Evolutionary conservation across 352 stramenopile genomes (phyloP).

Genomic region (Phytophthora constricta): DNA sequence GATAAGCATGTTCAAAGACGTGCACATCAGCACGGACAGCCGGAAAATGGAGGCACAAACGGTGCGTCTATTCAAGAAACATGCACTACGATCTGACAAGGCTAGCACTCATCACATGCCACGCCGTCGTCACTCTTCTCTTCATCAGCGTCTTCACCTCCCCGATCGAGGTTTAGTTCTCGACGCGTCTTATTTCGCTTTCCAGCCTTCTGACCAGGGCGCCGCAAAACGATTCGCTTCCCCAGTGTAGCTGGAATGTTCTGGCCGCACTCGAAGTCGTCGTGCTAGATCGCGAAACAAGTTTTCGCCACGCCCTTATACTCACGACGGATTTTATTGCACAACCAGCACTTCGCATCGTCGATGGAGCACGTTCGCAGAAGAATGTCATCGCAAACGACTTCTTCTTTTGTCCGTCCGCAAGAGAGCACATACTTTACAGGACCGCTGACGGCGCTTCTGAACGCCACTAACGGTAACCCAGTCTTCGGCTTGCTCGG

Average conservation of each 20-base stretch:
- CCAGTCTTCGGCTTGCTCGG: not conserved
- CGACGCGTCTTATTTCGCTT: slow-evolving; percentile 23
- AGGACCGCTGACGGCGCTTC: too few relatives aligned
- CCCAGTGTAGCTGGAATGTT: slow-evolving; percentile 7
- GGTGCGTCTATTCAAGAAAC: too few relatives aligned
- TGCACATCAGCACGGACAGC: not conserved
- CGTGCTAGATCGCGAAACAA: not conserved
- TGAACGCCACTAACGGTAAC: too few relatives aligned
- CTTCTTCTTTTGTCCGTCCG: slow-evolving; percentile 12
- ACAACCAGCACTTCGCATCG: slow-evolving; percentile 25
- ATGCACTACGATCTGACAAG: not conserved
- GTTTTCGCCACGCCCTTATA: not conserved
- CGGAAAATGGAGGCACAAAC: too few relatives aligned
- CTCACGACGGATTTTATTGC: slow-evolving; percentile 23
- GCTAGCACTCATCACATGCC: not conserved
- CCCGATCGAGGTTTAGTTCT: not conserved
- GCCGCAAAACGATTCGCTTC: slow-evolving; percentile 22
- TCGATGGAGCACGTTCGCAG: slow-evolving; percentile 27
- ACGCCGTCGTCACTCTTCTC: slow-evolving; percentile 6
- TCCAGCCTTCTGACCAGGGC: slow-evolving; percentile 9
- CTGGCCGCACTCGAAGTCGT: not conserved
- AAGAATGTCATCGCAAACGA: slow-evolving; percentile 30
- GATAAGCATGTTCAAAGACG: not conserved
- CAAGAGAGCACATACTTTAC: too few relatives aligned
- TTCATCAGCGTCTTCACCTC: not conserved